Evolutionary conservation across 192 early-diverging fungal genomes (phyloP), one percentile per base, ranked within the genome.

Genomic region (Rhizoclosmatium sp.): DNA sequence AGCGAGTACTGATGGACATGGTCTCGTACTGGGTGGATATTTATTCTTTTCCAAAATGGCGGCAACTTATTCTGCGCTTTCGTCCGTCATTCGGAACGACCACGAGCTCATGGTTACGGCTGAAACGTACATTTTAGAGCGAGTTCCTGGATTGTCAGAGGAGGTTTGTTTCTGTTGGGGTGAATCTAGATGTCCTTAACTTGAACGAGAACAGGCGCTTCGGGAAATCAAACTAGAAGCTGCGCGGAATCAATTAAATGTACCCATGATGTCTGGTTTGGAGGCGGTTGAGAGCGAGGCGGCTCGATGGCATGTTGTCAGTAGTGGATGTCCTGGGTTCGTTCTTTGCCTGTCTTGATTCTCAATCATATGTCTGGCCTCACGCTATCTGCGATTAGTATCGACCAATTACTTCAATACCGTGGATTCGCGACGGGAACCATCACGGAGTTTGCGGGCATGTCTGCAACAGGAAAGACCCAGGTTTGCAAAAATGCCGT

Each of bases 401-500:
- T 78, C n/a, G 77, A 78, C 68, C 59, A 67, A 39, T 46, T 78
- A 3, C 68, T 78, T 14, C 21, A 59, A 23, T 74, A 16, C 4
- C 23, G 45, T 46, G 77, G 77, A 40, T 78, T 78, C 39, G 65
- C 48, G 1, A n/a, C 67, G 4, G 41, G 77, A 3, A 44, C 23
- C 7, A 78, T 78, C 40, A 78, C 77, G 14, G 77, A 78, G 59
- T 47, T 78, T 56, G 65, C 68, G 14, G 77, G 77, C 12, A 49
- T 59, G 49, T 56, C 77, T 3, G 14, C 42, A 21, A 71, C 77
- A 16, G 77, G 66, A 10, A 78, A 78, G 45, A 78, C 77, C n/a
- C 77, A 78, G 68, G 77, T 78, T 5, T 45, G 54, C 19, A 10
- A 10, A 39, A n/a, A 10, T 1, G 51, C 47, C 39, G 42, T 40